Evolutionary conservation across 116 monocot genomes (phyloP).

Genomic region (Trichopus zeylanicus): DNA sequence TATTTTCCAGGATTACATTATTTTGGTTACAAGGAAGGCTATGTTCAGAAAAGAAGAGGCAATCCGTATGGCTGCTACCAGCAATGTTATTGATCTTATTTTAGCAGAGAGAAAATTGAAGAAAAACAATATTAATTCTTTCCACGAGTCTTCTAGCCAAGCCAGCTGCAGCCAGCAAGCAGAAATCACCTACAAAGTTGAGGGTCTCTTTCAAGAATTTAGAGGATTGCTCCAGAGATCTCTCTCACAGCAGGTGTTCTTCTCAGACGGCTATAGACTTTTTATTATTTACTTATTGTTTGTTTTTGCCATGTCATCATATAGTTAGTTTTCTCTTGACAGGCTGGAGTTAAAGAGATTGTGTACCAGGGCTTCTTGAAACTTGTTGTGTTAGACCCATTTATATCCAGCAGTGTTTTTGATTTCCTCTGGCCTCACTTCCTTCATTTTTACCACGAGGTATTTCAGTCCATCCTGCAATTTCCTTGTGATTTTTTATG

Average conservation of each 20-base stretch:
- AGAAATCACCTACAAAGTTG: constrained; percentile 21
- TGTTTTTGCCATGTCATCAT: constrained; percentile 3
- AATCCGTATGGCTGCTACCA: constrained; percentile 61
- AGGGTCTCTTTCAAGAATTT: constrained; percentile 73
- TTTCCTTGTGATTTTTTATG: too few species aligned
- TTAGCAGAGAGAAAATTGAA: constrained; percentile 39
- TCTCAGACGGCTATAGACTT: not conserved
- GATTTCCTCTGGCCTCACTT: constrained; percentile 96
- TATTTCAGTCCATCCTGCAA: constrained; percentile 7
- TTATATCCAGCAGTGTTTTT: constrained; percentile 34
- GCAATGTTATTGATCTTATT: constrained; percentile 60
- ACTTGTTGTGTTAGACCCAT: constrained; percentile 67
- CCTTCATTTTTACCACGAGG: constrained; percentile 61
- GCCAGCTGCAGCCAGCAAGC: constrained; percentile 91
- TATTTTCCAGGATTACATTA: constrained; percentile 64
- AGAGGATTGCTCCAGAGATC: constrained; percentile 80
- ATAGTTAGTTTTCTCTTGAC: constrained; percentile 3
- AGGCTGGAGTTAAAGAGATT: constrained; percentile 70
- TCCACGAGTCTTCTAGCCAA: constrained; percentile 90
- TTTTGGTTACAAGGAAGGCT: constrained; percentile 82
- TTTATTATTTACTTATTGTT: not conserved
- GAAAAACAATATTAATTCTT: constrained; percentile 32
- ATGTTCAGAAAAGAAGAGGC: constrained; percentile 81
- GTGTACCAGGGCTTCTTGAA: constrained; percentile 66
- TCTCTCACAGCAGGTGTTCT: constrained; percentile 66